Evolutionary conservation across 225 moss, liverwort and hornwort genomes (phyloP).

Genomic region (Sphagnum tenellum): DNA sequence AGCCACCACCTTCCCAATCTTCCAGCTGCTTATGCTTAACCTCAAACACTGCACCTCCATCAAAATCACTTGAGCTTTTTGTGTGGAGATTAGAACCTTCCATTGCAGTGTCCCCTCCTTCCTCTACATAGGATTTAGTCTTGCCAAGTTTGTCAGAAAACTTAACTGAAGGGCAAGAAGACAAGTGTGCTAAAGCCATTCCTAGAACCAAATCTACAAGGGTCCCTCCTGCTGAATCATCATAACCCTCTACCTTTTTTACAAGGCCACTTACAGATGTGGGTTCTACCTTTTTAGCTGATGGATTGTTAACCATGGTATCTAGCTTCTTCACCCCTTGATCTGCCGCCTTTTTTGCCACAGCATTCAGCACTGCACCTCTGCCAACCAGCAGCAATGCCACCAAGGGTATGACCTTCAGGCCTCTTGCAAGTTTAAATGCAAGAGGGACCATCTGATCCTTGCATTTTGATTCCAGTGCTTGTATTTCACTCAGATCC

Average conservation of each 20-base stretch:
- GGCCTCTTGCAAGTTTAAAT: conserved; percentile 64
- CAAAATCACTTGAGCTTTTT: conserved; percentile 51
- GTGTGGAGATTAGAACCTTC: conserved; percentile 44
- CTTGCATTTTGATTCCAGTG: conserved; percentile 77
- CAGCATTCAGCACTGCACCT: conserved; percentile 53
- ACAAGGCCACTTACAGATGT: conserved; percentile 37
- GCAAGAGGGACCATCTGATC: conserved; percentile 69
- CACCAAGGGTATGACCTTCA: conserved; percentile 76
- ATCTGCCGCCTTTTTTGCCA: conserved; percentile 37
- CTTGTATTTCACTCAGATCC: conserved; percentile 63
- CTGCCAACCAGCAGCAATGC: conserved; percentile 72
- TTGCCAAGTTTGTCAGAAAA: conserved; percentile 37
- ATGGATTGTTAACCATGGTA: conserved; percentile 37
- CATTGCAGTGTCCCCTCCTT: conserved; percentile 53
- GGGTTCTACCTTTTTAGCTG: conserved; percentile 35
- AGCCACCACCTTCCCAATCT: conserved; percentile 54
- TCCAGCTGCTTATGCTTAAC: conserved; percentile 52
- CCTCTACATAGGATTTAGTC: conserved; percentile 60
- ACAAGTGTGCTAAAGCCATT: conserved; percentile 85
- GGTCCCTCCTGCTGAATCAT: conserved; percentile 73
- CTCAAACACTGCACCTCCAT: conserved; percentile 47
- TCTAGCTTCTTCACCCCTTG: conserved; percentile 37
- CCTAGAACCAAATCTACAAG: conserved; percentile 95
- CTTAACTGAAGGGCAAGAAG: conserved; percentile 70
- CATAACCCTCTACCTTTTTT: conserved; percentile 65